A percentile compares a stretch with the other conserved stretches of the same genome.
These are phyloP conservation scores for Neopestalotiopsis clavispora DNA, from an alignment of 2,329 filamentous ascomycete genomes.

Conservation along the genomic window DNA sequence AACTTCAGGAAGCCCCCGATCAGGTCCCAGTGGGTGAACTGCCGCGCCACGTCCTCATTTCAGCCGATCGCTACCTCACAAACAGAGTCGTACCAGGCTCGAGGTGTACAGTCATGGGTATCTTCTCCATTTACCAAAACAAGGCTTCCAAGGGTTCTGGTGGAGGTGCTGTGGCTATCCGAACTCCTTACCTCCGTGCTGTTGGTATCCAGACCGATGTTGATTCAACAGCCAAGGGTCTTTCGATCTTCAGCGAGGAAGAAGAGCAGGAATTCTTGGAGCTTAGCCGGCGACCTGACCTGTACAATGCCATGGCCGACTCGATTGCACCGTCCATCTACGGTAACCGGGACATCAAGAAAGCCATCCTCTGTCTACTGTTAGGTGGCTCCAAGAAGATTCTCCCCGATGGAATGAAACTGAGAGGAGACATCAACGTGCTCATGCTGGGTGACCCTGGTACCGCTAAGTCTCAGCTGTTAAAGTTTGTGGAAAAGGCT, in stretches of 20 bases:
- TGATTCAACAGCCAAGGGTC: conserved; percentile 87
- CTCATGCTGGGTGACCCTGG: conserved; percentile 94
- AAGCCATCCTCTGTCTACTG: conserved; percentile 90
- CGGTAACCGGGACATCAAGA: conserved; percentile 95
- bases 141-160: conserved; percentile 82
- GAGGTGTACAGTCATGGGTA: conserved; percentile 92
- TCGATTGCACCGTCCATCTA: conserved; percentile 98
- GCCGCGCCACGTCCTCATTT: conserved; percentile 91
- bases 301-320: conserved; percentile 89
- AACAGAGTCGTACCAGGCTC: conserved; percentile 96
- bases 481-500: conserved; percentile 97
- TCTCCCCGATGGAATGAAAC: conserved; percentile 93
- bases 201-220: conserved; percentile 91
- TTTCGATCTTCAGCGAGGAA: conserved; percentile 85
- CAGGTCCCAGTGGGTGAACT: conserved; percentile 97
- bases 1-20: conserved; percentile 95
- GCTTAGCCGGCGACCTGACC: conserved; percentile 85
- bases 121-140: conserved; percentile 97
- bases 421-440: conserved; percentile 98
- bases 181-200: conserved; percentile 91
- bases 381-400: conserved; percentile 98
- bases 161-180: conserved; percentile 86
- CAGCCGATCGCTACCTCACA: conserved; percentile 93
- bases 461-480: conserved; percentile 94
- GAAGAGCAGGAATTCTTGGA: conserved; percentile 97